Conservation (phyloP, 192 early-diverging fungal species). For the Entomortierella parvispora region DNA sequence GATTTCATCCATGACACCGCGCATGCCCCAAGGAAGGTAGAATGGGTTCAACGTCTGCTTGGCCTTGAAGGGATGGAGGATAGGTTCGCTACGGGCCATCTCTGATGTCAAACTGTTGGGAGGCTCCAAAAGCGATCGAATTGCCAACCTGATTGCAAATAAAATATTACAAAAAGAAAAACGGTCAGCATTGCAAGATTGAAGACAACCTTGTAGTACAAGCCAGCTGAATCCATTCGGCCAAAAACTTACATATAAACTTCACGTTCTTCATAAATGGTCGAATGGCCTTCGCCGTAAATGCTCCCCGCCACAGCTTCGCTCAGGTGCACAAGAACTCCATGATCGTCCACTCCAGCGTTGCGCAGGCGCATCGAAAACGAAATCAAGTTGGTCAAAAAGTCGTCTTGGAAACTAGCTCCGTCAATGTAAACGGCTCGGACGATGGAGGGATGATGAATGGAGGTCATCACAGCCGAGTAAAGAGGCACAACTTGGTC, state of each 20-base stretch:
- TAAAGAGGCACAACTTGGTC: slow-evolving; percentile 97
- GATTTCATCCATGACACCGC: slow-evolving; percentile 79
- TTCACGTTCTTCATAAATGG: slow-evolving; percentile 89
- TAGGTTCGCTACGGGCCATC: slow-evolving; percentile 38
- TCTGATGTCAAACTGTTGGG: slow-evolving; percentile 19
- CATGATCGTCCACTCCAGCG: slow-evolving; percentile 87
- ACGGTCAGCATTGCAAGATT: slow-evolving; percentile 4
- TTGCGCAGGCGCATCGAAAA: slow-evolving; percentile 92
- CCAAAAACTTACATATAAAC: slow-evolving; percentile 84
- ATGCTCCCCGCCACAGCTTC: slow-evolving; percentile 89
- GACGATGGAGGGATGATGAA: slow-evolving; percentile 83
- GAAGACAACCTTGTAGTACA: no score
- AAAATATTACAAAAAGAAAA: slow-evolving; percentile 14
- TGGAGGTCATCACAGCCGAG: slow-evolving; percentile 74
- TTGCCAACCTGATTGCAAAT: slow-evolving; percentile 13
- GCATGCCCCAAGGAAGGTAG: slow-evolving; percentile 94
- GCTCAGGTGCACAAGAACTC: slow-evolving; percentile 84
- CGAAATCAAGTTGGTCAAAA: slow-evolving; percentile 86
- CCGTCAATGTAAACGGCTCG: slow-evolving; percentile 93
- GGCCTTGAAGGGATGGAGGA: slow-evolving; percentile 70
- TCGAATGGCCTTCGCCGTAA: slow-evolving; percentile 92
- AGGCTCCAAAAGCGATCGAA: slow-evolving; percentile 50
- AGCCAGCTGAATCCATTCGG: no score
- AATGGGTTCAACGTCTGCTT: slow-evolving; percentile 85
- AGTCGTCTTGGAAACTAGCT: slow-evolving; percentile 82